These are phyloP conservation scores for Pharus latifolius DNA, from an alignment of 176 grass and related monocot species.

Conservation along the genomic window DNA sequence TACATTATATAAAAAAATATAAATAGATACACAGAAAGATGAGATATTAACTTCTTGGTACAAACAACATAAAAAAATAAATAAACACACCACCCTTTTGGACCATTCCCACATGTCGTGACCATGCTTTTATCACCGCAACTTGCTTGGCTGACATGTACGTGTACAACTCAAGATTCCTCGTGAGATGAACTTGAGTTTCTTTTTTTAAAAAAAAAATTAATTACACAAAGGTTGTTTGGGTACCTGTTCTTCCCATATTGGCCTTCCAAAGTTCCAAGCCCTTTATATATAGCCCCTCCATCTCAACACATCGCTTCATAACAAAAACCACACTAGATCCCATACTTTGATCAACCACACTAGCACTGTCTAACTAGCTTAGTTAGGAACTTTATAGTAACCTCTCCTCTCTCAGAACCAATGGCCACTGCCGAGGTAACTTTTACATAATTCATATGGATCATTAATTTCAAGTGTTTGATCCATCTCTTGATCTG, in stretches of 20 bases:
- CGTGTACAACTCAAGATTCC: conserved; percentile 27
- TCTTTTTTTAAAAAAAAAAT: no score
- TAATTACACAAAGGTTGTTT: not conserved
- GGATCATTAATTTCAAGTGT: not conserved
- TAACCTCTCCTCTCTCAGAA: conserved; percentile 1
- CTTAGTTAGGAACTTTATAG: not conserved
- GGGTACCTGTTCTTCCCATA: conserved; percentile 20
- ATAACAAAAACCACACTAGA: conserved; percentile 10
- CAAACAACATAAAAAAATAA: no score
- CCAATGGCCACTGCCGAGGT: conserved; percentile 71
- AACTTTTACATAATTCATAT: not conserved
- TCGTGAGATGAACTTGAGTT: conserved; percentile 3
- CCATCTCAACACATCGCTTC: conserved; percentile 11
- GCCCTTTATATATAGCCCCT: conserved; percentile 37
- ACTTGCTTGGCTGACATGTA: conserved; percentile 14
- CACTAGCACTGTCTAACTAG: not conserved
- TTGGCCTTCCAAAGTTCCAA: conserved; percentile 3
- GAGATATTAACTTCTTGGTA: no score
- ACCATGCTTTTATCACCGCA: not conserved
- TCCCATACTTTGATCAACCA: not conserved
- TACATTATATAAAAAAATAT: no score
- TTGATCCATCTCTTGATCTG: not conserved
- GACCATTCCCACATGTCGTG: conserved; percentile 25
- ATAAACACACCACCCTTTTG: conserved; percentile 17
- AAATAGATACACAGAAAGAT: no score